Evolutionary conservation across 352 stramenopile genomes (phyloP).

Genomic region (Elongisporangium senticosum): DNA sequence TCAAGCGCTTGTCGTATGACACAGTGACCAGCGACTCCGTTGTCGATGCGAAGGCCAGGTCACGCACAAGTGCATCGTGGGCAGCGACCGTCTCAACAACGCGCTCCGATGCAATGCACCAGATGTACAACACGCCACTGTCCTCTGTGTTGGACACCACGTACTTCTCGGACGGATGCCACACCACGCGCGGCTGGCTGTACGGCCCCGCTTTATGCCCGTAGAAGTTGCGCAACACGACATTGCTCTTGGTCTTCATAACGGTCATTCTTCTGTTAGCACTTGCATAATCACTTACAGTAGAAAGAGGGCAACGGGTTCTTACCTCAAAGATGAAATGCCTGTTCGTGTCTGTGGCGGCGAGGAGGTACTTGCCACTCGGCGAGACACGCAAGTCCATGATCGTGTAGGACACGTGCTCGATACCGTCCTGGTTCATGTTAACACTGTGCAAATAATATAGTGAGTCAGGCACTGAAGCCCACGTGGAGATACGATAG

Average conservation of each 20-base stretch:
- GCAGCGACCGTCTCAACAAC: conserved; percentile 60
- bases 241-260: conserved; percentile 53
- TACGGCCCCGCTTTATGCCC: conserved; percentile 79
- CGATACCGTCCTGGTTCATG: conserved; percentile 83
- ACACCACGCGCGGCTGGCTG: conserved; percentile 66
- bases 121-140: conserved; percentile 51
- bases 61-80: conserved; percentile 67
- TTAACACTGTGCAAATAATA: conserved; percentile 43
- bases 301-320: background rate
- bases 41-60: conserved; percentile 13
- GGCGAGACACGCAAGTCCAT: conserved; percentile 76
- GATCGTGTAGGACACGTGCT: conserved; percentile 86
- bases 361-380: conserved; percentile 71
- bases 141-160: conserved; percentile 82
- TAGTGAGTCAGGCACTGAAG: background rate
- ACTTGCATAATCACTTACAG: background rate
- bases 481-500: background rate
- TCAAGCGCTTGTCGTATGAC: conserved; percentile 78
- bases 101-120: conserved; percentile 74
- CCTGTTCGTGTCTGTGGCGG: conserved; percentile 74
- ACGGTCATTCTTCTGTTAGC: background rate
- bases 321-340: conserved; percentile 74
- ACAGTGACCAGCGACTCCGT: conserved; percentile 42
- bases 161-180: conserved; percentile 82
- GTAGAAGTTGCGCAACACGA: conserved; percentile 72